Conservation (phyloP, 2,329 filamentous ascomycete species). For the Exutisphaerella laricina region DNA sequence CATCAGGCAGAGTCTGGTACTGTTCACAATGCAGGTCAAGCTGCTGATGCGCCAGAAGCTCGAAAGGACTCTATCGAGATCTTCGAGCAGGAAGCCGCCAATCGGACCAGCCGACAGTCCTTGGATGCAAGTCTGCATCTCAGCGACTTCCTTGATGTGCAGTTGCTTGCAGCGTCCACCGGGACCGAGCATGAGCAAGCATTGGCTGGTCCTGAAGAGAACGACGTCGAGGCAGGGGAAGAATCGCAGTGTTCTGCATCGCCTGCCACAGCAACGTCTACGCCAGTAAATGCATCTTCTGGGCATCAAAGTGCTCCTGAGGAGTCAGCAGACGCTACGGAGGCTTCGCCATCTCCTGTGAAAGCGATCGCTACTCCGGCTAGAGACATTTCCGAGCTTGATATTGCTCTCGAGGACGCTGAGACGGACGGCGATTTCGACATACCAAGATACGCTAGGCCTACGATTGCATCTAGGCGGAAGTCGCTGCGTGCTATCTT, state of each 20-base stretch:
- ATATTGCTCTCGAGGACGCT: constrained; percentile 4
- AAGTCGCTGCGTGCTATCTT: constrained; percentile 29
- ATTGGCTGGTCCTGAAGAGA: not conserved
- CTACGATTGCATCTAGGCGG: constrained; percentile 31
- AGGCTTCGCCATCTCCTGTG: not conserved
- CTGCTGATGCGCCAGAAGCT: not conserved
- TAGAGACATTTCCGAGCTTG: constrained; percentile 2
- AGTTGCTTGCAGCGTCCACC: constrained; percentile 18
- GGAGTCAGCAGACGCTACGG: not conserved
- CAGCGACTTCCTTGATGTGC: constrained; percentile 29
- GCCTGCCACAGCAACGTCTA: not conserved
- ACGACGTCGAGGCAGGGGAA: not conserved
- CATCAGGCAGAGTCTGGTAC: not conserved
- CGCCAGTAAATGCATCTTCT: not conserved
- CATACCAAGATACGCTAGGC: constrained; percentile 29
- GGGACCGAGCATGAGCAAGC: not conserved
- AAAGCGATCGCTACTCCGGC: constrained; percentile 3
- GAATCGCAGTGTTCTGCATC: too few species aligned
- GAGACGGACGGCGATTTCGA: constrained; percentile 9
- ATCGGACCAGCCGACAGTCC: constrained; percentile 1
- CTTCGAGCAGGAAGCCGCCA: not conserved
- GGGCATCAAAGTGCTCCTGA: too few species aligned
- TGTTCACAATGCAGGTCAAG: not conserved
- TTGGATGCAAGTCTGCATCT: constrained; percentile 24
- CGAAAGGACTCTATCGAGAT: too few species aligned